Conservation (phyloP, 176 grass and related monocot genomes). For the Lolium multiflorum region DNA sequence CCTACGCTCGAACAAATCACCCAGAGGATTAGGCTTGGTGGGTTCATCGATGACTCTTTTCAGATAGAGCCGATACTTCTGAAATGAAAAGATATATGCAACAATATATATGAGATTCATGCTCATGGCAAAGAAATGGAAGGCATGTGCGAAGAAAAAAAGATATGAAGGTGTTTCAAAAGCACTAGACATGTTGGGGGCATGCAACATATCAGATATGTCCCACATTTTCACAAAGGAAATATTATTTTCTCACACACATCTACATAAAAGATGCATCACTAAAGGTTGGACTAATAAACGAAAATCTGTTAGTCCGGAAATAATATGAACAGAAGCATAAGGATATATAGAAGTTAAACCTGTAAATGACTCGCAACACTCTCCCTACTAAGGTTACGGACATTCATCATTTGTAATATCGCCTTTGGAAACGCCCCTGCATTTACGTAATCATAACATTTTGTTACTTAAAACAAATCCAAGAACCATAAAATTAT, state of each 20-base stretch:
- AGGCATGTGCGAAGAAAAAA: neutral
- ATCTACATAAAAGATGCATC: no score
- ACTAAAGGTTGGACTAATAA: no score
- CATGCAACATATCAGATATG: neutral
- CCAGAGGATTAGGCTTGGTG: no score
- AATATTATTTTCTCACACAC: neutral
- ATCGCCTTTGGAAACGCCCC: conserved; percentile 29
- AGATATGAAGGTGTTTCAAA: neutral
- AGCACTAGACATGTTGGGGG: neutral
- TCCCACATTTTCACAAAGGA: neutral
- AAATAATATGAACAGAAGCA: neutral
- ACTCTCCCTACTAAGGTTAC: conserved; percentile 61
- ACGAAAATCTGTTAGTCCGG: neutral
- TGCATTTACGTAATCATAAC: conserved; percentile 31
- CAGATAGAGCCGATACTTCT: conserved; percentile 70
- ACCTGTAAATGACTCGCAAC: conserved; percentile 84
- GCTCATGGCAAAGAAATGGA: conserved; percentile 16
- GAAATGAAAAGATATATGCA: conserved; percentile 42
- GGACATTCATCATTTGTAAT: conserved; percentile 28
- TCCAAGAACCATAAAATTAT: neutral
- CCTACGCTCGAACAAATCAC: no score
- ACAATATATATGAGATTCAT: conserved; percentile 24
- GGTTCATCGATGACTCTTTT: conserved; percentile 42
- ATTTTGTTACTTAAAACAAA: neutral
- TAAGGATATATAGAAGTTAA: conserved; percentile 26